Conservation (phyloP, 1,284 basidiomycete genomes). For the Takashimella koratensis region DNA sequence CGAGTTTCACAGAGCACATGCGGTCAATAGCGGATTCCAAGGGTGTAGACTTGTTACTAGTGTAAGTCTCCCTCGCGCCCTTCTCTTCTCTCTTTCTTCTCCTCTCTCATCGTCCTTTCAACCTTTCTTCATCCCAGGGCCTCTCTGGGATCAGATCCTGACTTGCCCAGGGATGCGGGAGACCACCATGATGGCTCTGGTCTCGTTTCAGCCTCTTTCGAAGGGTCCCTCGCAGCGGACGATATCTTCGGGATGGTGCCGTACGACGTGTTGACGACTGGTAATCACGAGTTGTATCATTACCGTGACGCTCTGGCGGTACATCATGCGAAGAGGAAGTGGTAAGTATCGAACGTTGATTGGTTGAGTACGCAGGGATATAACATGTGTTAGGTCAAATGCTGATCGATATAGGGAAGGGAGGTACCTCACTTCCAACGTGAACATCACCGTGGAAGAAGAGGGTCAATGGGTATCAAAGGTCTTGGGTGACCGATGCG, state of each 20-base stretch:
- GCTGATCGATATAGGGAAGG: constrained; percentile 59
- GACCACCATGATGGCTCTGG: constrained; percentile 69
- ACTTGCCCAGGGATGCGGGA: constrained; percentile 37
- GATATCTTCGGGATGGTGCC: constrained; percentile 70
- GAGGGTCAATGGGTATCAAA: constrained; percentile 47
- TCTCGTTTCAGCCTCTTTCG: constrained; percentile 25
- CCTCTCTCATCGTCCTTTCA: constrained; percentile 48
- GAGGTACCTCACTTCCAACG: constrained; percentile 76
- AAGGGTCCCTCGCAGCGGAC: constrained; percentile 68
- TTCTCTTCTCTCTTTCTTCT: neutral
- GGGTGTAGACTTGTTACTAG: constrained; percentile 44
- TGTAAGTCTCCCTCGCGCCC: constrained; percentile 17
- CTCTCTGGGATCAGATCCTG: constrained; percentile 1
- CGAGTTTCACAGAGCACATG: constrained; percentile 77
- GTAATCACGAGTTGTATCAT: constrained; percentile 84
- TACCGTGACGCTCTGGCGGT: constrained; percentile 51
- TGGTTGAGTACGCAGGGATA: no score
- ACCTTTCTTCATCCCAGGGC: constrained; percentile 54
- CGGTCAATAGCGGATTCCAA: constrained; percentile 58
- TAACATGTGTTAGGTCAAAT: no score
- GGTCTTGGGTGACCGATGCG: constrained; percentile 57
- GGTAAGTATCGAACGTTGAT: constrained; percentile 17
- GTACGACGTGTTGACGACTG: constrained; percentile 79
- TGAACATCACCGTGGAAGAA: constrained; percentile 70
- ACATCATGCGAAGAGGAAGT: constrained; percentile 11